Conservation (phyloP, 1,284 basidiomycete species). For the Lignosus rhinocerotis region DNA sequence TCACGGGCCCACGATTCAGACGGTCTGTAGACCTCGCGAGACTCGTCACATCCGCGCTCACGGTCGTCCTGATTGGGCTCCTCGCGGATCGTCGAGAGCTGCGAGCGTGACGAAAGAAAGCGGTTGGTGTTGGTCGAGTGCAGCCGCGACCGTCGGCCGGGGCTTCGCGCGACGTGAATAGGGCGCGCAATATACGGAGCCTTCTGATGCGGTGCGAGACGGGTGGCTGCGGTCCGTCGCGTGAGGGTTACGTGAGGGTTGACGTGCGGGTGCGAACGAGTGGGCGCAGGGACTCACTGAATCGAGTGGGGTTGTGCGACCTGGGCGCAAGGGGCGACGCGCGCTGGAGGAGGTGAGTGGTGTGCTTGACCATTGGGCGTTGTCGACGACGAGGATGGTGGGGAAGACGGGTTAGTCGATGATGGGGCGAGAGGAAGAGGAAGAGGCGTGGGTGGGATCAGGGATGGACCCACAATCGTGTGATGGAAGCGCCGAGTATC, state of each 20-base stretch:
- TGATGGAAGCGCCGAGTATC: neutral
- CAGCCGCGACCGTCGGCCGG: conserved; percentile 19
- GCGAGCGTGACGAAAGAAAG: conserved; percentile 18
- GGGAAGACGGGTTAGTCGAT: neutral
- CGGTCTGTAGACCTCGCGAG: conserved; percentile 19
- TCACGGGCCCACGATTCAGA: conserved; percentile 19
- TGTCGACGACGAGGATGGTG: conserved; percentile 1
- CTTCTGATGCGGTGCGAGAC: conserved; percentile 13
- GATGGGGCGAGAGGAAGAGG: conserved; percentile 1
- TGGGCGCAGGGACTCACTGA: conserved; percentile 11
- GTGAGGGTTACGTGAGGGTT: conserved; percentile 4
- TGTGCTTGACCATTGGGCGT: conserved; percentile 20
- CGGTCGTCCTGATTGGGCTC: conserved; percentile 22
- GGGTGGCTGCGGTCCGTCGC: conserved; percentile 19
- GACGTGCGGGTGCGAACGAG: conserved; percentile 12
- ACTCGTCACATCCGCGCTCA: conserved; percentile 7
- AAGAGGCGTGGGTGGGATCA: neutral
- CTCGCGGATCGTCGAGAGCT: conserved; percentile 24
- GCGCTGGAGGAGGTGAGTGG: conserved; percentile 23
- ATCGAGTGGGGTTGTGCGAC: conserved; percentile 17
- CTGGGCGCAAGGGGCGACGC: conserved; percentile 14
- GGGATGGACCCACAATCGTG: too few species aligned
- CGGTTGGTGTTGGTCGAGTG: conserved; percentile 25
- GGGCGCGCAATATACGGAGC: conserved; percentile 18
- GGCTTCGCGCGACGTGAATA: conserved; percentile 14